Percentiles rank a stretch among this genome's conserved stretches.
Evolutionary conservation across 805 yeast genomes (phyloP).

Genomic region (Sugiyamaella qingdaonensis): DNA sequence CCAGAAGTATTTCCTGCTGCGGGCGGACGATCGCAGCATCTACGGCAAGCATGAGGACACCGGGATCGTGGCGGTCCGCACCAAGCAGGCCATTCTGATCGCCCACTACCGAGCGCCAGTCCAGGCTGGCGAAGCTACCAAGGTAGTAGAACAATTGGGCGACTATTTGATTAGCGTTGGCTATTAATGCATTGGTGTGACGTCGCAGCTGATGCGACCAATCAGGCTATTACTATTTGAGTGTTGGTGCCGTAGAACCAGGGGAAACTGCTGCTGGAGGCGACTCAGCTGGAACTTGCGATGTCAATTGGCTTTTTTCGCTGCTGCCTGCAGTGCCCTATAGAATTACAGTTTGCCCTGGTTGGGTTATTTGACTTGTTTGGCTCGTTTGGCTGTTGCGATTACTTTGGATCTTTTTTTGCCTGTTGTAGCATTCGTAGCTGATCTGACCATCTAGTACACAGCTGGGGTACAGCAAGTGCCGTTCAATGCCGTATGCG

Average conservation of each 20-base stretch:
- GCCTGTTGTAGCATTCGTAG: too few species aligned
- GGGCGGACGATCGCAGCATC: constrained; percentile 88
- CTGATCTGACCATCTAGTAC: too few species aligned
- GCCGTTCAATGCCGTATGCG: too few species aligned
- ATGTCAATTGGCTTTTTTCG: too few species aligned
- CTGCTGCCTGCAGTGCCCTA: too few species aligned
- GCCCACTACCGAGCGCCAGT: constrained; percentile 87
- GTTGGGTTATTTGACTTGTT: too few species aligned
- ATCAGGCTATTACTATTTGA: background rate
- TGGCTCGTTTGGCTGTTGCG: too few species aligned
- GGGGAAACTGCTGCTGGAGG: background rate
- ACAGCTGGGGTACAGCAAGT: too few species aligned
- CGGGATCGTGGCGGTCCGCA: constrained; percentile 87
- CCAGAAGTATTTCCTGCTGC: constrained; percentile 79
- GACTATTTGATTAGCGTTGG: constrained; percentile 88
- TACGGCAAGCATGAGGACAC: constrained; percentile 87
- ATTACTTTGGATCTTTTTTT: background rate
- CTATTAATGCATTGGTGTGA: constrained; percentile 42
- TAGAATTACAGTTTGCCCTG: too few species aligned
- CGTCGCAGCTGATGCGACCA: background rate
- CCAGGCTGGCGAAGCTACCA: constrained; percentile 92
- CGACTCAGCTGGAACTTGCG: background rate
- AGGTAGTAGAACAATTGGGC: constrained; percentile 91
- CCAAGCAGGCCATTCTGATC: constrained; percentile 84
- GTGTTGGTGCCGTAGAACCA: background rate